phyloP scores from a whole-genome alignment of 106 monocot species.

The Vanilla planifolia region DNA sequence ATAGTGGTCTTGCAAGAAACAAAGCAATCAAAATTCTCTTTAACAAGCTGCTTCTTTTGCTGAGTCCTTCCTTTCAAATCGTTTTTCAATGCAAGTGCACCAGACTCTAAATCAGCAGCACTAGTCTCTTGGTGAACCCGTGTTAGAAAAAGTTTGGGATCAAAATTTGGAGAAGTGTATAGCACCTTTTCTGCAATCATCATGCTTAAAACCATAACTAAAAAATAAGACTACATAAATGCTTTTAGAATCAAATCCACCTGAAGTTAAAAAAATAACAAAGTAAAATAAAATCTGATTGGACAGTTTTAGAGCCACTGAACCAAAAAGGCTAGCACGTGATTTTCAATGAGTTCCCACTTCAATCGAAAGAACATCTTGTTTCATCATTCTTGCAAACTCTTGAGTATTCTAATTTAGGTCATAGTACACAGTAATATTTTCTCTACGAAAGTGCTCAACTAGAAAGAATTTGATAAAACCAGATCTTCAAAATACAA shows the following conservation, averaged over 20 bases:
- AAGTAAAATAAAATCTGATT: too few species aligned
- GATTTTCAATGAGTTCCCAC: too few species aligned
- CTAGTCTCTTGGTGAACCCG: slow-evolving; percentile 87
- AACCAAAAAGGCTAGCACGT: too few species aligned
- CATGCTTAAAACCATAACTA: slow-evolving; percentile 8
- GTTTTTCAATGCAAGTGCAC: slow-evolving; percentile 72
- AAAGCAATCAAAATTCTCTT: slow-evolving; percentile 99
- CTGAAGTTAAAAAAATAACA: too few species aligned
- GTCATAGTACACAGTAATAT: too few species aligned
- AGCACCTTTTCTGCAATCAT: slow-evolving; percentile 81
- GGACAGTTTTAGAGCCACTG: too few species aligned
- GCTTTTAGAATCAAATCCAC: not conserved
- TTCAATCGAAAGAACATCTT: too few species aligned
- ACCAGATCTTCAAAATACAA: too few species aligned
- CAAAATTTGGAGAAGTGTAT: slow-evolving; percentile 84
- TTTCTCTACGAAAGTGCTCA: too few species aligned
- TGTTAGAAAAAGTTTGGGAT: slow-evolving; percentile 80
- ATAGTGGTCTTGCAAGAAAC: slow-evolving; percentile 99
- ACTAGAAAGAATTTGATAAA: too few species aligned
- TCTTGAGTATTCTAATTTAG: too few species aligned
- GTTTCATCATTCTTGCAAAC: too few species aligned
- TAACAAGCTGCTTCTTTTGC: slow-evolving; percentile 92
- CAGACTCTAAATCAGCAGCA: slow-evolving; percentile 88
- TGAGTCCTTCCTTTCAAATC: slow-evolving; percentile 95
- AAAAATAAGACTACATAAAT: not conserved